These are phyloP conservation scores for Epichloe gansuensis DNA, from an alignment of 2,329 filamentous ascomycete genomes.

Conservation along the genomic window DNA sequence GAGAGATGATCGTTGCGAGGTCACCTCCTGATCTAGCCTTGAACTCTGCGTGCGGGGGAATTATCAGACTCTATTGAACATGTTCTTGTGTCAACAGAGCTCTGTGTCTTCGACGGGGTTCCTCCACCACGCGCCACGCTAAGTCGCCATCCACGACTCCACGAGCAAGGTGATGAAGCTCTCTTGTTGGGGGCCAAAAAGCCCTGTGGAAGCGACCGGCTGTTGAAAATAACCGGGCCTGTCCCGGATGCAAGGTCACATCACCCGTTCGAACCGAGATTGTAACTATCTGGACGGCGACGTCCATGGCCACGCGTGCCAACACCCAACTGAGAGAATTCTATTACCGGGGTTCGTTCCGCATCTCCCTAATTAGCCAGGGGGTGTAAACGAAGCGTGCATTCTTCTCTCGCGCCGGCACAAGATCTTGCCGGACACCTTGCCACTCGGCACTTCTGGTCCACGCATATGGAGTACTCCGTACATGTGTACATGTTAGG, in stretches of 20 bases:
- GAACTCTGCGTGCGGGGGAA: no score
- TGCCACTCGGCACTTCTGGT: background rate
- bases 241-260: background rate
- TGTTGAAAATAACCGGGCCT: background rate
- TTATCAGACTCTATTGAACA: no score
- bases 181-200: background rate
- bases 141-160: no score
- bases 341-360: no score
- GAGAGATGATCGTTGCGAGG: no score
- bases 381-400: background rate
- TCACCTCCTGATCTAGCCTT: no score
- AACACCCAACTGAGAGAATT: no score
- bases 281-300: background rate
- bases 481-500: background rate
- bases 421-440: background rate
- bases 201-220: background rate
- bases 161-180: background rate
- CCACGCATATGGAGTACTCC: background rate
- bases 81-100: no score
- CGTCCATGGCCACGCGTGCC: background rate
- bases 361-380: background rate
- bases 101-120: no score
- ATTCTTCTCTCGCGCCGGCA: background rate
- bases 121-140: no score
- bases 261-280: background rate